Evolutionary conservation across 106 monocot genomes (phyloP).

Genomic region (Amphibolis antarctica): DNA sequence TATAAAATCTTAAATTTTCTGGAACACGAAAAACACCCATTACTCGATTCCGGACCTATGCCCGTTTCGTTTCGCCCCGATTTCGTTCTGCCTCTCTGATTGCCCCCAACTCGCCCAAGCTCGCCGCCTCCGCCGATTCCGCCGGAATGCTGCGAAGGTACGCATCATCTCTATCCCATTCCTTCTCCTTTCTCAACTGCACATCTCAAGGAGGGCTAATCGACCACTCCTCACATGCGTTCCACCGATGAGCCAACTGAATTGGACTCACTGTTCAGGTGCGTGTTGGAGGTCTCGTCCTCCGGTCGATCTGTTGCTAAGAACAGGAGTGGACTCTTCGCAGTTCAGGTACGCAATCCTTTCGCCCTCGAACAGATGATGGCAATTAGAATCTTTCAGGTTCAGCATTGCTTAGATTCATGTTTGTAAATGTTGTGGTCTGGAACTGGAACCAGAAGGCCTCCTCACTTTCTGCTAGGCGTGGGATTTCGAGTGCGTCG

Average conservation of each 20-base stretch:
- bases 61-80: too few species aligned
- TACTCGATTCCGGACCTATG: too few species aligned
- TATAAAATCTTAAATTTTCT: too few species aligned
- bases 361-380: background rate
- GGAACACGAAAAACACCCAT: too few species aligned
- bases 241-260: background rate
- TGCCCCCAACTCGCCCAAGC: too few species aligned
- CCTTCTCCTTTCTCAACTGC: background rate
- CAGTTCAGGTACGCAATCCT: background rate
- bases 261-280: background rate
- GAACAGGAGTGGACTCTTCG: background rate
- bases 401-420: background rate
- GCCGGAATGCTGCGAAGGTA: background rate
- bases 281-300: constrained; percentile 1
- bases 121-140: too few species aligned
- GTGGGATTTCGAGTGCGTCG: background rate
- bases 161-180: background rate
- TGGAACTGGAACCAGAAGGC: constrained; percentile 2
- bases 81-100: too few species aligned
- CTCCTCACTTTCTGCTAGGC: background rate
- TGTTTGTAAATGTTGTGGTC: background rate
- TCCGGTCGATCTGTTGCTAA: constrained; percentile 3
- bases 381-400: background rate
- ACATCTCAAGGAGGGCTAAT: background rate
- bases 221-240: background rate